phyloP scores from a whole-genome alignment of 768 basidiomycete species.

The Amanita exitialis region DNA sequence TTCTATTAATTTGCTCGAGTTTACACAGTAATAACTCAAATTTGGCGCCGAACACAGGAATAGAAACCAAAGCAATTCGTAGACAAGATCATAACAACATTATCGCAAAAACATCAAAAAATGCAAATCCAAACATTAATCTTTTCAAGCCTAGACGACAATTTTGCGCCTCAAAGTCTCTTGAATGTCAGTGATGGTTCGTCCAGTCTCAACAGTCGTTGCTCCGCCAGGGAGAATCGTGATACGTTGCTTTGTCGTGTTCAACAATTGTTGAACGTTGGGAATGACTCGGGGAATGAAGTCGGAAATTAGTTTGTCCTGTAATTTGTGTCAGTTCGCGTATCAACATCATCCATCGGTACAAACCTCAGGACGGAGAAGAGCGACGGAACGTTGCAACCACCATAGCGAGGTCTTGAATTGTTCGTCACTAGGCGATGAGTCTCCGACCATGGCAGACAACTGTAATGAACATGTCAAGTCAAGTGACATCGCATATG shows the following conservation, averaged over 20 bases:
- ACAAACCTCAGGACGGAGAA: slow-evolving; percentile 64
- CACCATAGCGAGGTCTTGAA: slow-evolving; percentile 84
- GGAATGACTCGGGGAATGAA: slow-evolving; percentile 77
- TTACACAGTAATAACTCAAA: slow-evolving; percentile 4
- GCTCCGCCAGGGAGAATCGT: slow-evolving; percentile 68
- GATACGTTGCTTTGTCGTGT: slow-evolving; percentile 72
- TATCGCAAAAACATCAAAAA: background rate
- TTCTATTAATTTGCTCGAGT: background rate
- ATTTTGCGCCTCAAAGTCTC: slow-evolving; percentile 51
- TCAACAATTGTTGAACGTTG: slow-evolving; percentile 66
- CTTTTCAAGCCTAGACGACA: slow-evolving; percentile 13
- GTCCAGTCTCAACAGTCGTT: slow-evolving; percentile 55
- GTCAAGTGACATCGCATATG: slow-evolving; percentile 6
- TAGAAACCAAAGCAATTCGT: background rate
- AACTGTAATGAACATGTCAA: slow-evolving; percentile 31
- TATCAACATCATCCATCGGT: background rate
- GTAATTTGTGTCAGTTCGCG: slow-evolving; percentile 7
- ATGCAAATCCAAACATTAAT: slow-evolving; percentile 6
- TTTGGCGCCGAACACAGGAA: slow-evolving; percentile 9
- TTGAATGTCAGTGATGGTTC: slow-evolving; percentile 67
- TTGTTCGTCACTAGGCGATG: slow-evolving; percentile 64
- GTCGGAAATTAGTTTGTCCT: slow-evolving; percentile 77
- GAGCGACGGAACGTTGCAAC: slow-evolving; percentile 65
- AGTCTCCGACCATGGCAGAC: slow-evolving; percentile 64
- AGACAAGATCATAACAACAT: background rate